Percentiles rank a stretch among this genome's conserved stretches.
phyloP scores from a whole-genome alignment of 164 flowering plant species.

The Piper betle region DNA sequence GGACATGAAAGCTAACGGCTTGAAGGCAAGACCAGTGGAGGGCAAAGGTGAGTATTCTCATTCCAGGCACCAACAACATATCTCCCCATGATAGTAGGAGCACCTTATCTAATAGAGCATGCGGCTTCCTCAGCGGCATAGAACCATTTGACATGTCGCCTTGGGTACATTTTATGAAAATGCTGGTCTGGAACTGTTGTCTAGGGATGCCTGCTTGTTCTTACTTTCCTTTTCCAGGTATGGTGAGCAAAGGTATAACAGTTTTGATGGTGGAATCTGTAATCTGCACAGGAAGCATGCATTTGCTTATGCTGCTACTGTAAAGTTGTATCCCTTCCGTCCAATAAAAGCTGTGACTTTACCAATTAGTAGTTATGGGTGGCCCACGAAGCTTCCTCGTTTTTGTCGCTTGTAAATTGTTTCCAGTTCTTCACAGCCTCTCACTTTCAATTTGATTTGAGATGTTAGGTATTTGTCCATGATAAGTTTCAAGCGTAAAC shows the following conservation, averaged over 20 bases:
- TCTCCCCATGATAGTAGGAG: not conserved
- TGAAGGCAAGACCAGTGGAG: conserved; percentile 23
- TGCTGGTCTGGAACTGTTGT: not conserved
- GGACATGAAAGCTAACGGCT: conserved; percentile 20
- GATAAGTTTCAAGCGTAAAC: not conserved
- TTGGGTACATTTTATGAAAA: not conserved
- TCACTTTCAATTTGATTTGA: not conserved
- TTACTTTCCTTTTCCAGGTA: not conserved
- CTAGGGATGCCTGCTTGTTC: not conserved
- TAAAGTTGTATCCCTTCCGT: not conserved
- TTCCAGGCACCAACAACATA: conserved; percentile 27
- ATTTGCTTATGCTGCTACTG: not conserved
- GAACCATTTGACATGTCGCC: not conserved
- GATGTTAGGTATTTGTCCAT: not conserved
- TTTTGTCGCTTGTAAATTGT: not conserved
- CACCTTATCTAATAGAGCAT: not conserved
- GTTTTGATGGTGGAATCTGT: not conserved
- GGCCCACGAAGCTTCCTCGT: not conserved
- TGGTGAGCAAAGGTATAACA: not conserved
- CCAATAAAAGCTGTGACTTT: not conserved
- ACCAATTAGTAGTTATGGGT: not conserved
- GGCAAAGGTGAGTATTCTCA: conserved; percentile 17
- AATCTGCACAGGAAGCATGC: not conserved
- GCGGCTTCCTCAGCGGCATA: conserved; percentile 1
- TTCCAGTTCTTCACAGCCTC: not conserved